Conservation (phyloP, 495 filamentous ascomycete species). For the Annulohypoxylon nitens region DNA sequence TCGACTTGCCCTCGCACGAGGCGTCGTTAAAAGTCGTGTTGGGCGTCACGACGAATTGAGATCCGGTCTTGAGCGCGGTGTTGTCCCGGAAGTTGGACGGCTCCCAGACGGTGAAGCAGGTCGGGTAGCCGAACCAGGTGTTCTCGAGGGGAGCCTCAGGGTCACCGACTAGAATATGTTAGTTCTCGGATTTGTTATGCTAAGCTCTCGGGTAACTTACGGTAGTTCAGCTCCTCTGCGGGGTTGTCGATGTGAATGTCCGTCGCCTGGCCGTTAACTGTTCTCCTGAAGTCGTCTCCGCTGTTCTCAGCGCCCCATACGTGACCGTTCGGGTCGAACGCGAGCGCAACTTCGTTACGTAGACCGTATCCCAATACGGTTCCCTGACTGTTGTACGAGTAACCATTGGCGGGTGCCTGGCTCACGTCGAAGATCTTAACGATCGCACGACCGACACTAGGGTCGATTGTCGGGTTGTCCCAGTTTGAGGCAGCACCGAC, state of each 20-base stretch:
- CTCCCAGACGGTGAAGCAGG: conserved; percentile 74
- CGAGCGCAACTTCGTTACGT: conserved; percentile 74
- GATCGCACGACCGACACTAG: conserved; percentile 67
- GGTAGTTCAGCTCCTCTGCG: conserved; percentile 78
- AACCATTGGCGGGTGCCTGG: conserved; percentile 56
- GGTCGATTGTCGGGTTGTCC: conserved; percentile 61
- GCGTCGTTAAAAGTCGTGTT: conserved; percentile 63
- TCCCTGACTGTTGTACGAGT: conserved; percentile 67
- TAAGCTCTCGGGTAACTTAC: conserved; percentile 51
- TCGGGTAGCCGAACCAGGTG: conserved; percentile 73
- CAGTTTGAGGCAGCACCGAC: conserved; percentile 70
- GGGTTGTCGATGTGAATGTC: conserved; percentile 77
- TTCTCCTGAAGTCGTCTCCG: conserved; percentile 70
- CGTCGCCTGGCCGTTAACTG: conserved; percentile 57
- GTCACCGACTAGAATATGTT: conserved; percentile 65
- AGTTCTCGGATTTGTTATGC: conserved; percentile 5
- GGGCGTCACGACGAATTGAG: conserved; percentile 63
- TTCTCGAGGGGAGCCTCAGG: conserved; percentile 54
- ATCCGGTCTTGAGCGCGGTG: conserved; percentile 60
- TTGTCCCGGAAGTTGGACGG: conserved; percentile 61
- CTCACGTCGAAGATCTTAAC: conserved; percentile 72
- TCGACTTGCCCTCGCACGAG: conserved; percentile 58
- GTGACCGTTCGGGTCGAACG: conserved; percentile 68
- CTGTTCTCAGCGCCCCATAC: conserved; percentile 76
- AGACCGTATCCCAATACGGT: conserved; percentile 73